These are phyloP conservation scores for Trichosporon sp. DNA, from an alignment of 1,284 basidiomycete species.

Conservation along the genomic window DNA sequence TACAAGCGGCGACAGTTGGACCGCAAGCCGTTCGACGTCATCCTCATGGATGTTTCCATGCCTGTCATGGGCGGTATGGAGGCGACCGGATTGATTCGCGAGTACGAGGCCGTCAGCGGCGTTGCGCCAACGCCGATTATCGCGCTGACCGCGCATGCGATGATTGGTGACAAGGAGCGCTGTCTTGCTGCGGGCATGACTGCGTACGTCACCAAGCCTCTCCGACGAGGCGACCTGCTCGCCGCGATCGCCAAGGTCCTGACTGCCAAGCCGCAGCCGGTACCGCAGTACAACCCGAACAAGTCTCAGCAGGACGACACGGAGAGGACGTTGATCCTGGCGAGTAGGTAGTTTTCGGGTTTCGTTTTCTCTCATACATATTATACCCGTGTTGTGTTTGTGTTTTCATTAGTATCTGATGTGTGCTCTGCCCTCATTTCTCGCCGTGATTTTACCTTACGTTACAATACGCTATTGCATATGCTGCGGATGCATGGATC, in stretches of 20 bases:
- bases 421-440: conserved; percentile 4
- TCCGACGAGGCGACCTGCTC: conserved; percentile 53
- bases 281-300: conserved; percentile 15
- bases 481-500: background rate
- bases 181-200: conserved; percentile 77
- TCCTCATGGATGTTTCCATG: conserved; percentile 98
- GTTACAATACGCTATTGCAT: conserved; percentile 7
- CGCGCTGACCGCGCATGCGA: conserved; percentile 74
- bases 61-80: conserved; percentile 72
- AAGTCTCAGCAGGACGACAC: conserved; percentile 25
- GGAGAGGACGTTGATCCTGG: conserved; percentile 29
- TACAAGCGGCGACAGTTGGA: conserved; percentile 48
- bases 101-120: conserved; percentile 74
- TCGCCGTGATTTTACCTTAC: background rate
- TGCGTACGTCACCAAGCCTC: conserved; percentile 33
- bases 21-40: conserved; percentile 75
- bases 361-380: background rate
- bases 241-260: conserved; percentile 55
- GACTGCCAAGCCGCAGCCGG: conserved; percentile 31
- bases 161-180: conserved; percentile 93
- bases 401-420: conserved; percentile 14
- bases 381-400: conserved; percentile 1
- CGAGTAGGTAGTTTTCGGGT: conserved; percentile 23
- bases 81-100: conserved; percentile 60
- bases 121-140: conserved; percentile 86